These are phyloP conservation scores for Begonia masoniana DNA, from an alignment of 306 rosid species.

Conservation along the genomic window DNA sequence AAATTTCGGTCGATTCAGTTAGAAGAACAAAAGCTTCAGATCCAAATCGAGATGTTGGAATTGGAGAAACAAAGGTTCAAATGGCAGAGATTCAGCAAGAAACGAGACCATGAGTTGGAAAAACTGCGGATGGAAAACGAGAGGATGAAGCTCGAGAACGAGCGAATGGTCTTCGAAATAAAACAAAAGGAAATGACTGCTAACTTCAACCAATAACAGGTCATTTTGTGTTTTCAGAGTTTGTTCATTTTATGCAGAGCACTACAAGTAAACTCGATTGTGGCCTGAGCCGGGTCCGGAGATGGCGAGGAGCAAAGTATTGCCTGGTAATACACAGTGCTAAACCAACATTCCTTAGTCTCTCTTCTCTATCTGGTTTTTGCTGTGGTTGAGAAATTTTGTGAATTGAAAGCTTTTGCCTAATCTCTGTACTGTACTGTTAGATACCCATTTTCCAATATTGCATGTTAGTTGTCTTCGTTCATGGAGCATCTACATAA, in stretches of 20 bases:
- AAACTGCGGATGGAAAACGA: conserved; percentile 69
- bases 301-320: not conserved
- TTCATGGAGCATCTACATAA: too few relatives aligned
- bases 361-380: too few relatives aligned
- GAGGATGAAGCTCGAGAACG: conserved; percentile 80
- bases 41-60: conserved; percentile 65
- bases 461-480: too few relatives aligned
- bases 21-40: conserved; percentile 77
- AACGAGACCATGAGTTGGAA: conserved; percentile 72
- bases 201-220: conserved; percentile 29
- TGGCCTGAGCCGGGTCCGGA: not conserved
- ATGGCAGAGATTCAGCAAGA: conserved; percentile 76
- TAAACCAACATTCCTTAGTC: too few relatives aligned
- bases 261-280: not conserved
- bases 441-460: too few relatives aligned
- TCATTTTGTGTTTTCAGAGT: conserved; percentile 7
- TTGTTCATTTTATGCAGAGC: too few relatives aligned
- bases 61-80: conserved; percentile 65
- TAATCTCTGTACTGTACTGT: too few relatives aligned
- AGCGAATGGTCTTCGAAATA: conserved; percentile 50
- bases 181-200: conserved; percentile 50
- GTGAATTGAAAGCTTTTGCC: too few relatives aligned
- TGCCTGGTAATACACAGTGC: not conserved
- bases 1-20: conserved; percentile 52
- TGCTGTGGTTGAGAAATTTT: too few relatives aligned